Percentiles rank a stretch among this genome's conserved stretches.
Evolutionary conservation across 192 early-diverging fungal species (phyloP).

Genomic region (Spizellomyces punctatus): DNA sequence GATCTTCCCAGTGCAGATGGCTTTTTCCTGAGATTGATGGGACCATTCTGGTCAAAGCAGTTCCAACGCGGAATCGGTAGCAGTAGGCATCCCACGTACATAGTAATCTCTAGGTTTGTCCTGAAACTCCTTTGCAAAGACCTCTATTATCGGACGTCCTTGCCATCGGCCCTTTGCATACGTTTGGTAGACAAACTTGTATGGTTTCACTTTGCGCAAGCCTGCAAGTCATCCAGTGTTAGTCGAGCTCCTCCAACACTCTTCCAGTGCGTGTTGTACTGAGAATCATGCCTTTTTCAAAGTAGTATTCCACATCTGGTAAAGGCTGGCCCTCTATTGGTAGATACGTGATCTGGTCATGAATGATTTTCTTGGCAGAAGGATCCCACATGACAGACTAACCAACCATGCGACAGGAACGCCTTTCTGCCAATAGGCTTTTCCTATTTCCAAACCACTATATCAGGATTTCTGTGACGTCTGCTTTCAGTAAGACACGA

Average conservation of each 20-base stretch:
- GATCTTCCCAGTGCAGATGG: slow-evolving; percentile 82
- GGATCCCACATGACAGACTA: no score
- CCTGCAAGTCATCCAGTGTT: slow-evolving; percentile 28
- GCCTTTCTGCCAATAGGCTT: neutral
- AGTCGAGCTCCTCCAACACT: neutral
- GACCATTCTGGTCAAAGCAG: no score
- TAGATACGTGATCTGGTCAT: neutral
- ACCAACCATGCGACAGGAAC: neutral
- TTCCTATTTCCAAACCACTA: neutral
- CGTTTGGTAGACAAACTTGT: slow-evolving; percentile 77
- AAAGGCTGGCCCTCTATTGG: slow-evolving; percentile 4
- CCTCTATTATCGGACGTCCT: slow-evolving; percentile 70
- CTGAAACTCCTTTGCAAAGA: slow-evolving; percentile 87
- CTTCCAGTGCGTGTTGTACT: no score
- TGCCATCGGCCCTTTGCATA: slow-evolving; percentile 86
- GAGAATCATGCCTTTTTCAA: slow-evolving; percentile 58
- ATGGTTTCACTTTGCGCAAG: slow-evolving; percentile 84
- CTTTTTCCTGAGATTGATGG: slow-evolving; percentile 44
- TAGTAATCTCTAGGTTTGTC: slow-evolving; percentile 82
- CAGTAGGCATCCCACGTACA: slow-evolving; percentile 42
- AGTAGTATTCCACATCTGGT: slow-evolving; percentile 51
- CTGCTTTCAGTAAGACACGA: no score
- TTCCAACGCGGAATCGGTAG: neutral
- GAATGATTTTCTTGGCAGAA: neutral
- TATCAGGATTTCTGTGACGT: no score